Percentiles rank a stretch among this genome's conserved stretches.
These are phyloP conservation scores for Arachnopeziza araneosa DNA, from an alignment of 2,329 filamentous ascomycete species.

Conservation along the genomic window DNA sequence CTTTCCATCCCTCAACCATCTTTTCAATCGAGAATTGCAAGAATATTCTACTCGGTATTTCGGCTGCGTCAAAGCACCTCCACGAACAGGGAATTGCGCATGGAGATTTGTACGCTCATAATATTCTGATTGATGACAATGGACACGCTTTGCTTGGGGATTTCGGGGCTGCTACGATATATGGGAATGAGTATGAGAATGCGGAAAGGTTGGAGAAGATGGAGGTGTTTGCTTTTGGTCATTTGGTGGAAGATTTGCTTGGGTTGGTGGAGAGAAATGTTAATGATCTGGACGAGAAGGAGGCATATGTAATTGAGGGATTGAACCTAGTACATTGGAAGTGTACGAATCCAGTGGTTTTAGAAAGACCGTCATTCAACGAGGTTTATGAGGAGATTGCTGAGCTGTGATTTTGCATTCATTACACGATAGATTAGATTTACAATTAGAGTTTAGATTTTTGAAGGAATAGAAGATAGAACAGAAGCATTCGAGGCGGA, in stretches of 20 bases:
- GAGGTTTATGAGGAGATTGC: not conserved
- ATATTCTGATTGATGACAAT: constrained; percentile 37
- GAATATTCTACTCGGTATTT: constrained; percentile 36
- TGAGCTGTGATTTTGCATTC: not conserved
- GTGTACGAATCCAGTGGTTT: constrained; percentile 26
- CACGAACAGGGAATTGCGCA: constrained; percentile 40
- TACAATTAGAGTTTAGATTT: too few relatives aligned
- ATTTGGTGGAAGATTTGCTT: constrained; percentile 41
- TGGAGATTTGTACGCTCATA: constrained; percentile 44
- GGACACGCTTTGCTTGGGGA: constrained; percentile 42
- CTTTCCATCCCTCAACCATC: constrained; percentile 31
- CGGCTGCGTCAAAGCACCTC: constrained; percentile 39
- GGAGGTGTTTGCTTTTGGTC: constrained; percentile 43
- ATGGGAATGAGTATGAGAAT: constrained; percentile 19
- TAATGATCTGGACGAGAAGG: constrained; percentile 24
- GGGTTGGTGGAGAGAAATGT: constrained; percentile 28
- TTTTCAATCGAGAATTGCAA: constrained; percentile 31
- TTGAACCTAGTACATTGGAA: constrained; percentile 27
- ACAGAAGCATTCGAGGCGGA: too few relatives aligned
- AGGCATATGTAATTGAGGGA: constrained; percentile 22
- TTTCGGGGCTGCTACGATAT: constrained; percentile 44
- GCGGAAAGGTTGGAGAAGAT: constrained; percentile 35
- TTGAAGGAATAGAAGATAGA: too few relatives aligned
- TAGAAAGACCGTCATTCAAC: constrained; percentile 24
- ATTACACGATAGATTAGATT: too few relatives aligned